Evolutionary conservation across 257 asterid genomes (phyloP), one percentile per base, ranked within the genome.

Genomic region (Perilla frutescens): DNA sequence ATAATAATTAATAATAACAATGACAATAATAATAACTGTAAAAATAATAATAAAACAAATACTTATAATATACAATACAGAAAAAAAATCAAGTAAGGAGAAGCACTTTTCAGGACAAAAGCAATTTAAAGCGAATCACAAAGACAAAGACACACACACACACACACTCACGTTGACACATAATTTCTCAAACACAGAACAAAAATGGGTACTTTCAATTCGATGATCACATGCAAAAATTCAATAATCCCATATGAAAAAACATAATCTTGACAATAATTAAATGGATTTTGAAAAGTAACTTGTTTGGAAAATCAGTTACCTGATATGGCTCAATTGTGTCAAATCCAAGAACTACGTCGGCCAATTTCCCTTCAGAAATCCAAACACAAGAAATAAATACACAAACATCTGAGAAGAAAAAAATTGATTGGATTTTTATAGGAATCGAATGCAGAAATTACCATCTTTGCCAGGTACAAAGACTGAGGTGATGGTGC

Each of bases 281-380:
- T 3, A 32, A 70, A 32, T 26, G 29, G 78, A 48, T 8, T 66
- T 68, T 11, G 3, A 26, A 31, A 2, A 31, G 32, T 8, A 53
- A n/a, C 36, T 31, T 44, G 7, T 14, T n/a, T 1, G 8, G 11
- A 60, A 59, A 50, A 45, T 49, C 7, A 55, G 81, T 70, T 62
- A 91, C 98, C 99, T 81, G 79, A 81, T 95, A 95, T 6, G 99
- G 96, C 74, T 95, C 96, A 12, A 92, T 74, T 3, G 94, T 76
- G 86, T 95, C 99, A 71, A 95, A 92, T 83, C 99, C 99, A 68
- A 95, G 96, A 79, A 95, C 99, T 79, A 95, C 94, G 81, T 95
- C 99, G 60, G 81, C 92, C 86, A 89, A 83, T 74, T 87, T 87
- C 68, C 99, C 98, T 95, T 77, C 75, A 83, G 66, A 57, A 76